phyloP scores from a whole-genome alignment of 2,329 filamentous ascomycete genomes.

The Tolypocladium sp. region DNA sequence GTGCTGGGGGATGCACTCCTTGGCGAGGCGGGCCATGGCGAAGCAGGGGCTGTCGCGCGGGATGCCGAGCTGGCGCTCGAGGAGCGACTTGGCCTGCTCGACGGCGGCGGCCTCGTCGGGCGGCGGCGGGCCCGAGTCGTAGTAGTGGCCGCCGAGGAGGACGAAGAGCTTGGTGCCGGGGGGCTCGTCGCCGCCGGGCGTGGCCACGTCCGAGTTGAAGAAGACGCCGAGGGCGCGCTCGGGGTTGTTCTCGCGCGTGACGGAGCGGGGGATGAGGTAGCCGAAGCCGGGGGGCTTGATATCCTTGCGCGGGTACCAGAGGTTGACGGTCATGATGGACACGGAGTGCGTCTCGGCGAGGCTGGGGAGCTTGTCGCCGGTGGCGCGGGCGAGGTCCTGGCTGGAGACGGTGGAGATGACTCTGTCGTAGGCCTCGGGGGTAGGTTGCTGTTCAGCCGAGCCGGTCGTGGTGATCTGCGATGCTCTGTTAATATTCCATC shows the following conservation, averaged over 20 bases:
- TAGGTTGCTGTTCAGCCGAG: neutral
- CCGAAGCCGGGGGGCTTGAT: conserved; percentile 70
- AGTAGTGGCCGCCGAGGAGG: conserved; percentile 92
- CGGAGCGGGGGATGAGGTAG: conserved; percentile 76
- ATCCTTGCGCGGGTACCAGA: conserved; percentile 64
- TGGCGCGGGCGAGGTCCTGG: conserved; percentile 30
- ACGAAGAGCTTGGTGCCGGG: conserved; percentile 80
- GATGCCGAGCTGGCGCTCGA: conserved; percentile 69
- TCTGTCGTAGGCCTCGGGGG: conserved; percentile 34
- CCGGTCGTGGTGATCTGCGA: neutral
- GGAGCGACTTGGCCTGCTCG: conserved; percentile 57
- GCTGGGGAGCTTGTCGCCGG: conserved; percentile 30
- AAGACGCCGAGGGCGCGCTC: conserved; percentile 83
- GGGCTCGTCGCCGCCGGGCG: conserved; percentile 36
- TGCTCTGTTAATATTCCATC: neutral
- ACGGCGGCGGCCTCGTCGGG: conserved; percentile 60
- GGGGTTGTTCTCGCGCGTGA: conserved; percentile 64
- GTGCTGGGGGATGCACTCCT: conserved; percentile 86
- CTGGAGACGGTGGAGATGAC: conserved; percentile 57
- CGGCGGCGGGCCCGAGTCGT: conserved; percentile 34
- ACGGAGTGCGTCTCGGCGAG: conserved; percentile 53
- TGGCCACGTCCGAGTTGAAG: conserved; percentile 64
- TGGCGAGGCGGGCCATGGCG: conserved; percentile 47
- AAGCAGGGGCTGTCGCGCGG: conserved; percentile 46
- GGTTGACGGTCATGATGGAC: conserved; percentile 85